Base-by-base conservation (phyloP, 495 filamentous ascomycete species). In the Parachaetomium inaequale region DNA sequence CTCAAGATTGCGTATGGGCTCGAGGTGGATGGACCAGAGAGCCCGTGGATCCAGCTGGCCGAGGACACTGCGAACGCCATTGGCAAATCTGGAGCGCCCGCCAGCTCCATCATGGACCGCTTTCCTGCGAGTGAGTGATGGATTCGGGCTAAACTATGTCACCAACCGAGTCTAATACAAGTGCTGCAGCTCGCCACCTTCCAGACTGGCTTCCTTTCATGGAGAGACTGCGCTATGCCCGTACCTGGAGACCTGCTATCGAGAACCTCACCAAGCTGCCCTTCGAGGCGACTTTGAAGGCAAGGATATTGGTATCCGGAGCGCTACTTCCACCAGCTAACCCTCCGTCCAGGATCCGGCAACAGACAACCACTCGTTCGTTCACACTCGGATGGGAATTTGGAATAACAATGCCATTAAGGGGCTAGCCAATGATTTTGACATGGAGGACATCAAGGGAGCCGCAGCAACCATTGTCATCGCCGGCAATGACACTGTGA, bases 381-480 rank as follows among this genome's bases (percentile, higher is more conserved):
- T 71, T 12, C 73, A 75, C 43, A 61, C 67, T 17, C 61, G 71
- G 8, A 65, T 76, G 26, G 42, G 61, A 2, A 70, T 72, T n/a
- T 61, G 67, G 43, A 55, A 59, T 17, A 59, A 66, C 10, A 68
- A 71, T 23, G 62, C 66, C 25, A 62, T 70, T 6, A 40, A 63
- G 0, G 71, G 69, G 1, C 26, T 66, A 0, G 63, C 71, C 0
- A 76, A 79, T 32, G 69, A 77, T 12, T 74, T 75, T 15, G 72
- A 66, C 1, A 65, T 81, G 10, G 70, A 77, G 26, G 78, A 82
- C 55, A 76, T 81, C 36, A 79, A 81, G 61, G 79, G 81, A 19
- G 76, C 78, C 23, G 74, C 78, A 0, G 79, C 76, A 0, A 79
- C 78, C 1, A 76, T 82, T 59, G 75, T 77, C 59, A 82, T 82